These are phyloP conservation scores for Phalaenopsis hybrid DNA, from an alignment of 116 monocot species.

Conservation along the genomic window DNA sequence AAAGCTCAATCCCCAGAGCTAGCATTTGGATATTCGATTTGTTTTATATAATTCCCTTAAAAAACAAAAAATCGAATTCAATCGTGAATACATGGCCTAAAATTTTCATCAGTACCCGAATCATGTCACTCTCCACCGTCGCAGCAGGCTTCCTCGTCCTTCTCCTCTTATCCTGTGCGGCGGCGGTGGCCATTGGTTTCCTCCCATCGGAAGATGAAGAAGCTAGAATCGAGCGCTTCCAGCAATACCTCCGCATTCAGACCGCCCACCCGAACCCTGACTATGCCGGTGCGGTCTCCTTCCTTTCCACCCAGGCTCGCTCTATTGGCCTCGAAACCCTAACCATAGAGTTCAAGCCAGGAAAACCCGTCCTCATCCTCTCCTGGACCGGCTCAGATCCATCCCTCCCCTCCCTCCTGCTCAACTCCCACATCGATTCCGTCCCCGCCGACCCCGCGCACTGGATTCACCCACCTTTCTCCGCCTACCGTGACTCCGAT, in stretches of 20 bases:
- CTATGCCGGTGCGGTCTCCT: conserved; percentile 61
- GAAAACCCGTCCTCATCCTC: conserved; percentile 76
- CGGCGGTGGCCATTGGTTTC: background rate
- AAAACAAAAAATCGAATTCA: no score
- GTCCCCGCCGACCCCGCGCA: conserved; percentile 66
- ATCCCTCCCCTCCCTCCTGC: conserved; percentile 76
- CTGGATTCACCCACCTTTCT: conserved; percentile 78
- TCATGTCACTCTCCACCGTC: background rate
- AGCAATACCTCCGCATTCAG: conserved; percentile 70
- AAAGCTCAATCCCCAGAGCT: no score
- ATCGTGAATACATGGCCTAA: no score
- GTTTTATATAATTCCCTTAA: no score
- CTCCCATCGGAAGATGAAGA: conserved; percentile 16
- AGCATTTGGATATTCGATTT: no score
- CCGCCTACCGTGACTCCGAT: conserved; percentile 47
- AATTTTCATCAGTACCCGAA: no score
- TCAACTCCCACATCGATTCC: conserved; percentile 90
- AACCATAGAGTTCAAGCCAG: conserved; percentile 54
- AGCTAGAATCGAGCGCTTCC: conserved; percentile 45
- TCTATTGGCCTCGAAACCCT: conserved; percentile 37
- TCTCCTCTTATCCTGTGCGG: conserved; percentile 3
- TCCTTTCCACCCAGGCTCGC: conserved; percentile 54
- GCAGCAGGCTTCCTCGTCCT: background rate
- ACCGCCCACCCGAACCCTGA: conserved; percentile 74
- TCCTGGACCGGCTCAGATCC: conserved; percentile 56